Conservation (phyloP, 1,284 basidiomycete species). For the Cryptococcus jaspeensis region DNA sequence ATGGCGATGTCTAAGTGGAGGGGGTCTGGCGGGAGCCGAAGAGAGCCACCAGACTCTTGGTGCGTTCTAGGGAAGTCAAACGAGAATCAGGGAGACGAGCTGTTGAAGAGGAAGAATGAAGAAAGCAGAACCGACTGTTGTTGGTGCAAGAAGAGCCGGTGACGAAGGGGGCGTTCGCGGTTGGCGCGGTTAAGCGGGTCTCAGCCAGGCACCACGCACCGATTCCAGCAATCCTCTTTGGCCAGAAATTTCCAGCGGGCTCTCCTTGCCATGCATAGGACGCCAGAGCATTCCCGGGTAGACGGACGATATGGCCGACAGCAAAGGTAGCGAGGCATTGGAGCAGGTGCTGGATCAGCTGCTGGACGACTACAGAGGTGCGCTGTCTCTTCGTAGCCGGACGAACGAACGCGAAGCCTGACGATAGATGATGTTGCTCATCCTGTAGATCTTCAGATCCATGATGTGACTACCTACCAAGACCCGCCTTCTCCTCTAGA, state of each 20-base stretch:
- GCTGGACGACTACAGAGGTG: conserved; percentile 19
- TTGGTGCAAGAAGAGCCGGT: neutral
- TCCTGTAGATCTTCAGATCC: conserved; percentile 30
- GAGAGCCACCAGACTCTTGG: neutral
- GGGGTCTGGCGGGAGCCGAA: neutral
- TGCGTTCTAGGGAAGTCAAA: neutral
- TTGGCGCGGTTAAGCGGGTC: too few species aligned
- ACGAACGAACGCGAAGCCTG: too few species aligned
- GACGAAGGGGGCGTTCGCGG: too few species aligned
- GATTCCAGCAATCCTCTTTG: too few species aligned
- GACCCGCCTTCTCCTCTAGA: conserved; percentile 66
- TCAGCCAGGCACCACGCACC: too few species aligned
- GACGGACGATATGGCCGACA: too few species aligned
- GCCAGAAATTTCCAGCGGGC: too few species aligned
- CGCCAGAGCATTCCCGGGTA: too few species aligned
- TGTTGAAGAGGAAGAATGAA: neutral
- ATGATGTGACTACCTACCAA: conserved; percentile 56
- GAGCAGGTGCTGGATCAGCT: conserved; percentile 6
- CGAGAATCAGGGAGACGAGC: neutral
- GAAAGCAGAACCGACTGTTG: neutral
- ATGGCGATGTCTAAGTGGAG: neutral
- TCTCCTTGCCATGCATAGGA: too few species aligned
- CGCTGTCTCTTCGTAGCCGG: neutral
- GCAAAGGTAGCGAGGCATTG: neutral
- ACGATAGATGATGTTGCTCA: too few species aligned